Evolutionary conservation across 352 stramenopile genomes (phyloP), one percentile per base, ranked within the genome.

Genomic region (Paralagenidium karlingii): DNA sequence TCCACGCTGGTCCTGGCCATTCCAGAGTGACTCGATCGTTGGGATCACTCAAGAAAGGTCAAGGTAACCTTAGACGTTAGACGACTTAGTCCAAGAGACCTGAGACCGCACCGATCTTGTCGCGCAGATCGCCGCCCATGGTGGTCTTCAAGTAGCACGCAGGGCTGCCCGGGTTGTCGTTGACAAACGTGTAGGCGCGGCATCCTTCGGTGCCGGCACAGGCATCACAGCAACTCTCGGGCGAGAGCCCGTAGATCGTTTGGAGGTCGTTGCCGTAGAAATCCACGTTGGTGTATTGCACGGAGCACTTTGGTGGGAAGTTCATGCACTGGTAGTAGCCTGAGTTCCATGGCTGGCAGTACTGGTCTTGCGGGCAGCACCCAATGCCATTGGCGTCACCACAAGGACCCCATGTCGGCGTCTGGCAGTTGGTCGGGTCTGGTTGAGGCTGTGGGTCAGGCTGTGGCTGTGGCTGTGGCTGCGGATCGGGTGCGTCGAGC

Each of bases 101-200:
- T 8, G 65, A 74, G n/a, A 69, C 55, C 0, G 57, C 62, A 11
- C 62, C 65, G 25, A 53, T 60, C 21, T 69, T 61, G 27, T 56
- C 51, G 26, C 45, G 53, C 30, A 36, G 16, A 7, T 36, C 22
- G 16, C 16, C 38, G 13, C 45, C 41, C 48, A 63, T 56, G 5
- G 45, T 50, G 12, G 34, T 54, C 38, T 81, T 78, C 24, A 81
- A 49, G 49, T 76, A 81, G 43, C 67, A 81, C 13, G 53, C 53
- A 1, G 60, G 53, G 42, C 60, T 61, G 13, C 63, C 66, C 6
- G 44, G 12, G 39, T 77, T 80, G 28, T 71, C 42, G 39, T 69
- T 73, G 42, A 75, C 54, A 34, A 67, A 76, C 5, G 68, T 79
- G 60, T 69, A 79, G 18, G 60, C 65, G 25, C 46, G 50, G 38